Base-by-base conservation (phyloP, 2,329 filamentous ascomycete species). In the Cercospora nicotianae region DNA sequence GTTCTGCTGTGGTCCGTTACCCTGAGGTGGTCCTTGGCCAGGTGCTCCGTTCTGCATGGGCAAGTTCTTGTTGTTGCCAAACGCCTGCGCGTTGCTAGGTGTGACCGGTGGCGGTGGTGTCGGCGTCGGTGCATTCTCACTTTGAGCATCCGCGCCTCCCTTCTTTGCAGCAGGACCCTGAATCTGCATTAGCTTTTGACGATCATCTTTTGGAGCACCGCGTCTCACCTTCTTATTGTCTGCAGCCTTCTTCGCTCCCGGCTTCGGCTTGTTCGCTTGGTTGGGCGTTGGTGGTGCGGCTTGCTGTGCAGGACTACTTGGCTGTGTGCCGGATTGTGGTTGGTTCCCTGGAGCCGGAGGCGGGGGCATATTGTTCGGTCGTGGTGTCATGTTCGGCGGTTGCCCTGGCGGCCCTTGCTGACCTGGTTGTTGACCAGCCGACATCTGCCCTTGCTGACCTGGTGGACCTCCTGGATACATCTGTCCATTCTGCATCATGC, bases 251-350 rank as follows among this genome's bases (percentile, higher is more conserved):
- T 94, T 94, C 79, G 68, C 69, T 72, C 92, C 93, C 1, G 91
- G 90, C 36, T 87, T 89, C 3, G 90, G 80, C 82, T 94, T 94
- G 76, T 89, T 90, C 1, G 83, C 79, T 76, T 92, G 90, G 62
- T 87, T 89, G 1, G 92, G 92, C 3, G 92, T 95, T 1, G 91
- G 91, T 0, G 92, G 91, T 39, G 90, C 90, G 57, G 81, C 77
- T 28, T 79, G 78, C 69, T 81, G 80, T 39, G 80, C 79, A 18
- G 83, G 83, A 67, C 83, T 84, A 61, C 83, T 83, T 16, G 81
- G 81, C 63, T 84, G 80, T 10, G 82, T 81, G 30, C 81, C 74
- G 39, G 75, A 77, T 20, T 78, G 76, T 61, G 80, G 79, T 61
- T 80, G 79, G 31, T 77, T 73, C n/a, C 80, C 76, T 2, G 80